A percentile compares a stretch with the other conserved stretches of the same genome.
These are phyloP conservation scores for Saussurea involucrata DNA, from an alignment of 129 eudicot genomes.

Conservation along the genomic window DNA sequence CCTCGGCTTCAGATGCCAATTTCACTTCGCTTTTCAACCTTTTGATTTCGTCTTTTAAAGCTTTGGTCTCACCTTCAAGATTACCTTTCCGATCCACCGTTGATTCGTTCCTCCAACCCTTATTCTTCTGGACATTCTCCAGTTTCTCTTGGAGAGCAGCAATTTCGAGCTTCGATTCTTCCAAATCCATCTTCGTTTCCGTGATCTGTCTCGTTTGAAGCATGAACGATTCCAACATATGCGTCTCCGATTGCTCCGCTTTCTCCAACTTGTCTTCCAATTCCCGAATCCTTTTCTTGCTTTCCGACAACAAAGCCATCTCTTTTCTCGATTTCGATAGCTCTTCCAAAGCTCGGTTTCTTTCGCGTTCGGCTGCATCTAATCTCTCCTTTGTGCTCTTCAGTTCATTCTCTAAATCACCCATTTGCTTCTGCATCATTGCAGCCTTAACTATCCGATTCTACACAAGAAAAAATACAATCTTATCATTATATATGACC, in stretches of 20 bases:
- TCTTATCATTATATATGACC: neutral
- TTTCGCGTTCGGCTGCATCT: conserved; percentile 32
- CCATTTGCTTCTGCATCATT: conserved; percentile 49
- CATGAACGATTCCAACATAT: conserved; percentile 45
- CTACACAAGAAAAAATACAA: conserved; percentile 26
- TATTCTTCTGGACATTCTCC: conserved; percentile 18
- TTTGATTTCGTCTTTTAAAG: conserved; percentile 35
- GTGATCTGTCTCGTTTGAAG: conserved; percentile 46
- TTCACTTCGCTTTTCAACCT: conserved; percentile 47
- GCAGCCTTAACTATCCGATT: conserved; percentile 35
- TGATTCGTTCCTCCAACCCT: neutral
- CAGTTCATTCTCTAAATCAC: conserved; percentile 45
- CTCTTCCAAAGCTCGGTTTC: conserved; percentile 28
- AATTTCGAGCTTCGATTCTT: conserved; percentile 55
- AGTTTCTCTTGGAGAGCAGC: conserved; percentile 36
- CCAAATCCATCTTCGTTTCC: conserved; percentile 44
- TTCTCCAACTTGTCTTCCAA: conserved; percentile 52
- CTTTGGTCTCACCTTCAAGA: conserved; percentile 16
- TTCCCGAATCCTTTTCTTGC: conserved; percentile 40
- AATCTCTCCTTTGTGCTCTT: conserved; percentile 36
- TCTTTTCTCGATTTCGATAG: conserved; percentile 36
- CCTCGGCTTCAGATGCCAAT: conserved; percentile 62
- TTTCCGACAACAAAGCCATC: conserved; percentile 27
- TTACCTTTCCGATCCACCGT: neutral
- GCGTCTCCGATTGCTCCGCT: conserved; percentile 38